These are phyloP conservation scores for Oehlia diaphana DNA, from an alignment of 192 early-diverging fungal genomes.

Conservation along the genomic window DNA sequence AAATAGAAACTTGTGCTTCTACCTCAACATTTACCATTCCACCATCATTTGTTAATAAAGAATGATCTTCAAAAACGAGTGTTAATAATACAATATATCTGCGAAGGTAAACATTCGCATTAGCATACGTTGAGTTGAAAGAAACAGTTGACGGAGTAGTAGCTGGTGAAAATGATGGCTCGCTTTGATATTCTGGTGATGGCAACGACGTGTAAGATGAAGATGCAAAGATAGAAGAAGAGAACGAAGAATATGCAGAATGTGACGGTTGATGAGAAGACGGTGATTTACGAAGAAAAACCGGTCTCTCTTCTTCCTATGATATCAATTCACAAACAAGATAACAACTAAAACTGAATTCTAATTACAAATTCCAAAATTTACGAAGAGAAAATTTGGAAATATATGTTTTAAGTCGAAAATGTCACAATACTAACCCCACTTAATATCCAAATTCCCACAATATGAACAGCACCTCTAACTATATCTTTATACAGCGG, in stretches of 20 bases:
- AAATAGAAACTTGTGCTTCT: conserved; percentile 53
- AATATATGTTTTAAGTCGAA: too few relatives aligned
- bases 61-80: conserved; percentile 60
- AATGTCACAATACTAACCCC: conserved; percentile 17
- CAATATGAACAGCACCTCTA: conserved; percentile 62
- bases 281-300: conserved; percentile 53
- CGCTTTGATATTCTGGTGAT: conserved; percentile 20
- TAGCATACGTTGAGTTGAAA: conserved; percentile 33
- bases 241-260: background rate
- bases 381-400: too few relatives aligned
- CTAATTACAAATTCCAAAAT: background rate
- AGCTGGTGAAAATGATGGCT: background rate
- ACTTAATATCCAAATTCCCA: conserved; percentile 67
- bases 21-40: conserved; percentile 48
- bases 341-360: background rate
- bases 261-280: conserved; percentile 3
- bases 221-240: conserved; percentile 23
- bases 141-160: background rate
- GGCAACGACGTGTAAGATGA: conserved; percentile 9
- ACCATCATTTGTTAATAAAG: conserved; percentile 21
- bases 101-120: conserved; percentile 63
- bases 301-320: conserved; percentile 70
- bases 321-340: conserved; percentile 9
- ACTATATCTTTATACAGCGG: conserved; percentile 63
- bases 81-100: conserved; percentile 68